Conservation (phyloP, 306 rosid species). For the Comarum palustre region DNA sequence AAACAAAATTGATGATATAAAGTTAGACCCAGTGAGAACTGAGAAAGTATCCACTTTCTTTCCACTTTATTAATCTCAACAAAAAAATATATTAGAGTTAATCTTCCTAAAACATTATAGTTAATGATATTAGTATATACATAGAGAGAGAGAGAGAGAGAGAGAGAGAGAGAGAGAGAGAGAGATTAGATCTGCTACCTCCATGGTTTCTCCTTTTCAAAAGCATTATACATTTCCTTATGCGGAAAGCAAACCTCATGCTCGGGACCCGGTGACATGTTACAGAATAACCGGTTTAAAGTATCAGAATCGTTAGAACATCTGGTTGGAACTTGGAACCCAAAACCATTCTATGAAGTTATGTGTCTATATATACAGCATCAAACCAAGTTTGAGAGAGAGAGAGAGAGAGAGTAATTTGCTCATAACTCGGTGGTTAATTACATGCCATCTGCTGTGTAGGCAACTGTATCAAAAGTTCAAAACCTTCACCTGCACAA, state of each 20-base stretch:
- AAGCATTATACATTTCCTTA: slow-evolving; percentile 9
- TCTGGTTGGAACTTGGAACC: neutral
- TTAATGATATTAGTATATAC: neutral
- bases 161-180: too few species aligned
- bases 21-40: slow-evolving; percentile 3
- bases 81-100: neutral
- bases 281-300: neutral
- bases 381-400: slow-evolving; percentile 5
- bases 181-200: neutral
- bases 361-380: neutral
- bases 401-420: slow-evolving; percentile 11
- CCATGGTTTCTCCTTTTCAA: slow-evolving; percentile 3
- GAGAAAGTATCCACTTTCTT: neutral
- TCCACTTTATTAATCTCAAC: neutral
- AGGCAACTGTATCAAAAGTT: neutral
- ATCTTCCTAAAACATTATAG: neutral
- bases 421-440: neutral
- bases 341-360: neutral
- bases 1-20: neutral
- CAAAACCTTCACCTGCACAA: neutral
- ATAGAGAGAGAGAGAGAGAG: neutral
- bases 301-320: neutral
- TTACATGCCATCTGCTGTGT: neutral
- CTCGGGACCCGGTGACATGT: neutral
- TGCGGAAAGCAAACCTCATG: slow-evolving; percentile 3